Base-by-base conservation (phyloP, 2,329 filamentous ascomycete species). In the Venturia carpophila region DNA sequence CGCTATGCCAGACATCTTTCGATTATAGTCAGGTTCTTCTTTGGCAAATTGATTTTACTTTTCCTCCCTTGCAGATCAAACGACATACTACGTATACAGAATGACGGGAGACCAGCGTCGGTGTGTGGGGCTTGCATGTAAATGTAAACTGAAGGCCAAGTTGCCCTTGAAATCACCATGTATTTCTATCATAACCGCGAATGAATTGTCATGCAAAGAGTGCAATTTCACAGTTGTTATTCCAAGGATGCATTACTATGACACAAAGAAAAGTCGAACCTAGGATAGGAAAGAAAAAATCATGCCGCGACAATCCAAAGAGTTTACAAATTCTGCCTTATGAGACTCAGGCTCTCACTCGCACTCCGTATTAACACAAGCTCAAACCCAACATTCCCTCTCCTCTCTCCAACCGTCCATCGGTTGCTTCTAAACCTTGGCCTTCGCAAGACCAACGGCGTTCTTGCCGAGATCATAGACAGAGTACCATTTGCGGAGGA, bases 401-500 rank as follows among this genome's bases (percentile, higher is more conserved):
- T 43, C 13, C 4, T 17, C 15, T 34, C n/a, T 45, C n/a, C 11
- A 34, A 39, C 21, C 24, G 17, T 52, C 24, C 17, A 49, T 27
- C 24, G n/a, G 24, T 15, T 34, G 34, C 45, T n/a, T 64, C 34
- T 41, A 41, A 75, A 83, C 84, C 81, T 92, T 94, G 70, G 93
- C 84, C 80, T 89, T 88, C 73, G 93, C 94, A 72, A 99, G 85
- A 74, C 91, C 92, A 68, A 99, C 92, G 65, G 89, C 87, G 75
- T 88, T 84, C 82, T 90, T 92, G 76, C 90, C 92, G 67, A 97
- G 84, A 79, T 99, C 91, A 76, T 99, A 99, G 74, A 99, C 89
- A 69, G 91, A 96, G 85, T 97, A 97, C 83, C 88, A 95, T 75
- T 84, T 89, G 78, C 91, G 87, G 74, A 87, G 78, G 83, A 87